Base-by-base conservation (phyloP, 176 grass and related monocot genomes). In the Eleusine coracana region DNA sequence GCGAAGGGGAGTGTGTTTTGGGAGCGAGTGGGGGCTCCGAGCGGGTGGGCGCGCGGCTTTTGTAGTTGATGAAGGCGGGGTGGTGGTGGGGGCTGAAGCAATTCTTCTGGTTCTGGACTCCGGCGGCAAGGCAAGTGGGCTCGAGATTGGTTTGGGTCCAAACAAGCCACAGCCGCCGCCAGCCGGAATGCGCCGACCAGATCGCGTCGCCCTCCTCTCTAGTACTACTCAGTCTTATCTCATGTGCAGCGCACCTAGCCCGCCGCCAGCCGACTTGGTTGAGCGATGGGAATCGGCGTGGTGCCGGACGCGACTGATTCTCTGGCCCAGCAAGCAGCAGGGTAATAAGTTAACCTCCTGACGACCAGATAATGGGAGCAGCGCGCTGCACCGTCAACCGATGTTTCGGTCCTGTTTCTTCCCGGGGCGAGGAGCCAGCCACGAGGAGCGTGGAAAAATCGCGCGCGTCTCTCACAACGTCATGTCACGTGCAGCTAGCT, bases 1-100 rank as follows among this genome's bases (percentile, higher is more conserved):
- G 72, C 25, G 64, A 5, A 58, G 58, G 20, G 40, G 60, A 38
- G 18, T 59, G 67, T 1, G 48, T 0, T 60, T 0, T 62, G 2
- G 58, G 56, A 25, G 2, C 45, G 56, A 25, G 60, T 2, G 70
- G 62, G 64, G 62, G 59, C 5, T 34, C 13, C 29, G 71, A 6
- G 36, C 20, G 62, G 84, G 56, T 44, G 62, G 79, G 66, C 61
- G 58, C 36, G 76, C 63, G 71, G 38, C 3, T 83, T 90, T 87
- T 70, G 83, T 87, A 18, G 78, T 6, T 0, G 65, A 40, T 0
- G 65, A 40, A 17, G 7, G 18, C 75, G 31, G 31, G 31, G 7
- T n/a, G 75, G 75, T 31, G 42, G 31, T 40, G 44, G 73, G 49
- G 18, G 29, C 15, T 1, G 36, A 8, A 15, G 44, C 44, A 10